Conservation (phyloP, 139 green algal species). For the Chlamydomonas eustigma region DNA sequence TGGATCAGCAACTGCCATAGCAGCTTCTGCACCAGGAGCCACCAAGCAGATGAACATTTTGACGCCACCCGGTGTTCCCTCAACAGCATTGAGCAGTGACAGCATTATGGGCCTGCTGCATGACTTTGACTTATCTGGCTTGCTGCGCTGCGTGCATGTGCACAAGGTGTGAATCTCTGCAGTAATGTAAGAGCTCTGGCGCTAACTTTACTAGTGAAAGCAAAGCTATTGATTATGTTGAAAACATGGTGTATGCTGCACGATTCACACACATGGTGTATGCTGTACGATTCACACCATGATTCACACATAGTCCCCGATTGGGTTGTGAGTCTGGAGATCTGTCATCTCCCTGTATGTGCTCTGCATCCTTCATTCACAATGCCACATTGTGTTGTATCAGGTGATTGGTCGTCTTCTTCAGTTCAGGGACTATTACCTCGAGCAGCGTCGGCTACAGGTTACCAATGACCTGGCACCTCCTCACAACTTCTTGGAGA, state of each 20-base stretch:
- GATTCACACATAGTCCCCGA: too few relatives aligned
- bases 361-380: too few relatives aligned
- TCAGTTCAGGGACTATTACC: slow-evolving; percentile 19
- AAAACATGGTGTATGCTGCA: too few relatives aligned
- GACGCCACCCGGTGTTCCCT: neutral
- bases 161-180: slow-evolving; percentile 4
- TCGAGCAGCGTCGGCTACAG: slow-evolving; percentile 36
- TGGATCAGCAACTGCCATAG: slow-evolving; percentile 2
- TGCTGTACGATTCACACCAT: too few relatives aligned
- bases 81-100: neutral
- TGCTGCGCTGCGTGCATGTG: slow-evolving; percentile 33
- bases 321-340: too few relatives aligned
- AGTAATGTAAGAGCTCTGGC: too few relatives aligned
- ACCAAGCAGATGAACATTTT: too few relatives aligned
- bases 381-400: too few relatives aligned
- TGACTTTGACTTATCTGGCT: slow-evolving; percentile 53
- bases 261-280: too few relatives aligned
- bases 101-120: slow-evolving; percentile 31
- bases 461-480: slow-evolving; percentile 49
- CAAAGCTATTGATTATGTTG: too few relatives aligned
- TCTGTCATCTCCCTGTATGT: too few relatives aligned
- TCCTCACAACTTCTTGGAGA: slow-evolving; percentile 45
- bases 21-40: slow-evolving; percentile 1
- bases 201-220: too few relatives aligned
- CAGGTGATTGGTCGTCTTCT: slow-evolving; percentile 16